These are phyloP conservation scores for Fusarium continuum DNA, from an alignment of 2,329 filamentous ascomycete species.

Conservation along the genomic window DNA sequence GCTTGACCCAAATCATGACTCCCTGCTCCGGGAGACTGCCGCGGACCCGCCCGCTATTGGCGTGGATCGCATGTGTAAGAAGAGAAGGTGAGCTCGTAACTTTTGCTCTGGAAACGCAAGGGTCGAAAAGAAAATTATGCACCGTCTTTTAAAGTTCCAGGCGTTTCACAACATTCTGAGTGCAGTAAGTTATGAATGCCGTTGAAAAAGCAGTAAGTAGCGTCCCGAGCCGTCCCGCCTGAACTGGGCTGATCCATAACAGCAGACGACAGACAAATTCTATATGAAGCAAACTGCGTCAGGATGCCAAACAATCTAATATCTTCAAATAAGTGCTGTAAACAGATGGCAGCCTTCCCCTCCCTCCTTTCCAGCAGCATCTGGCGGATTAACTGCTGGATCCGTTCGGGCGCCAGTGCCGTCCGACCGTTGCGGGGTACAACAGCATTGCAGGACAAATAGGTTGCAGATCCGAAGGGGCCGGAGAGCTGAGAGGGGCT, in stretches of 20 bases:
- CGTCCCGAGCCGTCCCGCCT: conserved; percentile 8
- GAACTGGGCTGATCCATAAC: not conserved
- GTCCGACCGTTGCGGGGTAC: conserved; percentile 44
- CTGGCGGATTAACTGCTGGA: conserved; percentile 30
- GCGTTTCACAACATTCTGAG: not conserved
- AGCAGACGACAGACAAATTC: not conserved
- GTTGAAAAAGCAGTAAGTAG: not conserved
- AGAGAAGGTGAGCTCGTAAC: conserved; percentile 12
- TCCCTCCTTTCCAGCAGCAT: conserved; percentile 10
- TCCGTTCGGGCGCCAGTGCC: conserved; percentile 40
- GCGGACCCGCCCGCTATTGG: conserved; percentile 41
- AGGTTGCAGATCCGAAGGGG: conserved; percentile 41
- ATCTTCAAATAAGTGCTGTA: conserved; percentile 8
- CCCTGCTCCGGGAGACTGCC: conserved; percentile 42
- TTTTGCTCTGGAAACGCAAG: conserved; percentile 15
- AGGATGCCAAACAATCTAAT: not conserved
- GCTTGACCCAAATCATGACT: conserved; percentile 39
- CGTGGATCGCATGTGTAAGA: conserved; percentile 30
- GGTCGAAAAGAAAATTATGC: conserved; percentile 10
- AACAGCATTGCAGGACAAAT: conserved; percentile 38
- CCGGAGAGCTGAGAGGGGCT: conserved; percentile 35
- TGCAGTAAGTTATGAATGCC: not conserved
- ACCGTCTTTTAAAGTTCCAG: conserved; percentile 3
- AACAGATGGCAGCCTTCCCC: conserved; percentile 22
- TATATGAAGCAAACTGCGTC: not conserved